Evolutionary conservation across 2,329 filamentous ascomycete species (phyloP).

Genomic region (Pseudogymnoascus sp.): DNA sequence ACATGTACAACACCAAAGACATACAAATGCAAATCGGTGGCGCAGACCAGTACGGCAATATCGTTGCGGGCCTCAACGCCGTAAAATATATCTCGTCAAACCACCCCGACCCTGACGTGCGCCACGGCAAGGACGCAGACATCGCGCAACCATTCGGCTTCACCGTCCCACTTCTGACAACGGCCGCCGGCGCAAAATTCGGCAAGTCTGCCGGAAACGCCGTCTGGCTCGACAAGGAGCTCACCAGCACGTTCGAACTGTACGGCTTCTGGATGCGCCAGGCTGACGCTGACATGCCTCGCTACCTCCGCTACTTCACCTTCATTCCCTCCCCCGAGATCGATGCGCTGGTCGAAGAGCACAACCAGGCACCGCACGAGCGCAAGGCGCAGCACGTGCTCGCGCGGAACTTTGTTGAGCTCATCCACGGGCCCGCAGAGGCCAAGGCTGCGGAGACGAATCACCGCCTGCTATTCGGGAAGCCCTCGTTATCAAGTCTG

Average conservation of each 20-base stretch:
- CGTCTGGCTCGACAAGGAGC: slow-evolving; percentile 77
- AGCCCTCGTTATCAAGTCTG: slow-evolving; percentile 12
- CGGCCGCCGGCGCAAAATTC: slow-evolving; percentile 79
- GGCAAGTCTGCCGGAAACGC: slow-evolving; percentile 94
- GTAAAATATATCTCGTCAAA: slow-evolving; percentile 65
- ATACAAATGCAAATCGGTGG: slow-evolving; percentile 88
- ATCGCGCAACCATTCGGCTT: slow-evolving; percentile 62
- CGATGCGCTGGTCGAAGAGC: slow-evolving; percentile 56
- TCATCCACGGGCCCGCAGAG: slow-evolving; percentile 65
- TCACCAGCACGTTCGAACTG: slow-evolving; percentile 77
- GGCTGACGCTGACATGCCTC: slow-evolving; percentile 73
- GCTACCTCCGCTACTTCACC: slow-evolving; percentile 81
- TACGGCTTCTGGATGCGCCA: slow-evolving; percentile 86
- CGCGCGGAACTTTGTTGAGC: slow-evolving; percentile 71
- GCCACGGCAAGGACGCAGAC: slow-evolving; percentile 36
- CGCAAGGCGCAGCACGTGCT: slow-evolving; percentile 76
- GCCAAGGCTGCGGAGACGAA: slow-evolving; percentile 55
- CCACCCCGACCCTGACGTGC: slow-evolving; percentile 42
- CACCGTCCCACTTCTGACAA: slow-evolving; percentile 84
- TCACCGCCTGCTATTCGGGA: slow-evolving; percentile 45
- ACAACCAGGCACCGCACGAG: slow-evolving; percentile 59
- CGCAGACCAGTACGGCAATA: slow-evolving; percentile 95
- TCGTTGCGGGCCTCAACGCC: slow-evolving; percentile 79
- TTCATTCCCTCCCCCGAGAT: slow-evolving; percentile 74
- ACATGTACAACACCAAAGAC: slow-evolving; percentile 61